Conservation (phyloP, 2,329 filamentous ascomycete species). For the Acephala macrosclerotiorum region DNA sequence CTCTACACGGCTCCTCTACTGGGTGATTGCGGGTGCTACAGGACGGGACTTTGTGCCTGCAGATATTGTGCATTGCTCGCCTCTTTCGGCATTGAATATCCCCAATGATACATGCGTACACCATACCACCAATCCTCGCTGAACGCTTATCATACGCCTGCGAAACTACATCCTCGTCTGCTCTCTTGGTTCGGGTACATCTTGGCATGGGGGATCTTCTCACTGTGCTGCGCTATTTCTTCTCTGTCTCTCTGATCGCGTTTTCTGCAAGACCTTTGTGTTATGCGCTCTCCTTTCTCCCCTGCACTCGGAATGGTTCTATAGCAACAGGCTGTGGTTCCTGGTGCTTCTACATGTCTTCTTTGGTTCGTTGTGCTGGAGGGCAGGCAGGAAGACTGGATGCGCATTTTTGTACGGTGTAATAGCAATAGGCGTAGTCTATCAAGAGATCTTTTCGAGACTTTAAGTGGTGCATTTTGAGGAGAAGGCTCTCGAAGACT, state of each 20-base stretch:
- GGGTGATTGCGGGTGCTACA: slow-evolving; percentile 38
- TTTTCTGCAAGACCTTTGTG: slow-evolving; percentile 44
- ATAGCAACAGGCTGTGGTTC: slow-evolving; percentile 39
- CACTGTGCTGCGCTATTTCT: slow-evolving; percentile 43
- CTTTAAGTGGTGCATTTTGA: background rate
- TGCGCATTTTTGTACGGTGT: slow-evolving; percentile 48
- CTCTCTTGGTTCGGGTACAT: slow-evolving; percentile 42
- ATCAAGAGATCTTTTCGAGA: slow-evolving; percentile 43
- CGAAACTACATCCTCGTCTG: slow-evolving; percentile 33
- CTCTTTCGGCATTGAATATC: slow-evolving; percentile 41
- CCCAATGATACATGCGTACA: slow-evolving; percentile 39
- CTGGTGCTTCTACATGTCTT: slow-evolving; percentile 36
- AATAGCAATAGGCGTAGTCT: slow-evolving; percentile 50
- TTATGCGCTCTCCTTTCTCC: slow-evolving; percentile 38
- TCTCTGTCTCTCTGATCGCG: slow-evolving; percentile 38
- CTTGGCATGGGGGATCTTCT: slow-evolving; percentile 42
- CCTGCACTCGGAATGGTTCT: slow-evolving; percentile 41
- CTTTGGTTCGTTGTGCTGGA: slow-evolving; percentile 37
- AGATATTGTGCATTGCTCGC: slow-evolving; percentile 39
- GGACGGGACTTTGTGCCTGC: slow-evolving; percentile 39
- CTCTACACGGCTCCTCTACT: slow-evolving; percentile 35
- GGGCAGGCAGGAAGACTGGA: slow-evolving; percentile 39
- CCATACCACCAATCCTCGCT: slow-evolving; percentile 29
- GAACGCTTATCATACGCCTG: slow-evolving; percentile 30
- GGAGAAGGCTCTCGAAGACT: background rate